Conservation (phyloP, 768 basidiomycete genomes). For the Scleroderma bovista region DNA sequence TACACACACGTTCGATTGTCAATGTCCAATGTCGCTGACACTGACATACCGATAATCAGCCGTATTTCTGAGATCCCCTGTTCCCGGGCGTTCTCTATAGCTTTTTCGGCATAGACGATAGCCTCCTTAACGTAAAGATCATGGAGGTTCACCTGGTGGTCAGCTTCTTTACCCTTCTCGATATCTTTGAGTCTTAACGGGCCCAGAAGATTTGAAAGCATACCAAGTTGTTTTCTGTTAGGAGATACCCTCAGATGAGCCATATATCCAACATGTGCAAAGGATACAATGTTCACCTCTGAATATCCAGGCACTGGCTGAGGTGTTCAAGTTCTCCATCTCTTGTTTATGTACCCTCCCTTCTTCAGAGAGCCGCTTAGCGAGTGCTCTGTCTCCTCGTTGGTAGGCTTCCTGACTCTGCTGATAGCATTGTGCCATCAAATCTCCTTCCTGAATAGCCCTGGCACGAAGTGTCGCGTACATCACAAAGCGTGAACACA, state of each 20-base stretch:
- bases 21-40: background rate
- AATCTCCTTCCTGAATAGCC: conserved; percentile 69
- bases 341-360: conserved; percentile 70
- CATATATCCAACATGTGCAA: conserved; percentile 35
- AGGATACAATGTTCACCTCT: conserved; percentile 39
- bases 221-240: background rate
- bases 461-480: conserved; percentile 51
- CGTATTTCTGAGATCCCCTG: conserved; percentile 53
- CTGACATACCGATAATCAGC: conserved; percentile 69
- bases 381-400: conserved; percentile 59
- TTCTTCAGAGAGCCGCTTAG: conserved; percentile 71
- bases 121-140: conserved; percentile 88
- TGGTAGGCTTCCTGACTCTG: conserved; percentile 66
- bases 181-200: background rate
- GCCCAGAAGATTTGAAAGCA: background rate
- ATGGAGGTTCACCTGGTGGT: background rate
- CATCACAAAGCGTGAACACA: too few relatives aligned
- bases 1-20: conserved; percentile 13
- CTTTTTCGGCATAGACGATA: conserved; percentile 59
- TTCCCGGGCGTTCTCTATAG: conserved; percentile 55
- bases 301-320: conserved; percentile 83
- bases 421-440: conserved; percentile 59
- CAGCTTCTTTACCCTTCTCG: background rate
- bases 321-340: conserved; percentile 67
- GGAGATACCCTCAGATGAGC: conserved; percentile 36